Conservation (phyloP, 83 land plant genomes). For the Isoetes engelmannii region DNA sequence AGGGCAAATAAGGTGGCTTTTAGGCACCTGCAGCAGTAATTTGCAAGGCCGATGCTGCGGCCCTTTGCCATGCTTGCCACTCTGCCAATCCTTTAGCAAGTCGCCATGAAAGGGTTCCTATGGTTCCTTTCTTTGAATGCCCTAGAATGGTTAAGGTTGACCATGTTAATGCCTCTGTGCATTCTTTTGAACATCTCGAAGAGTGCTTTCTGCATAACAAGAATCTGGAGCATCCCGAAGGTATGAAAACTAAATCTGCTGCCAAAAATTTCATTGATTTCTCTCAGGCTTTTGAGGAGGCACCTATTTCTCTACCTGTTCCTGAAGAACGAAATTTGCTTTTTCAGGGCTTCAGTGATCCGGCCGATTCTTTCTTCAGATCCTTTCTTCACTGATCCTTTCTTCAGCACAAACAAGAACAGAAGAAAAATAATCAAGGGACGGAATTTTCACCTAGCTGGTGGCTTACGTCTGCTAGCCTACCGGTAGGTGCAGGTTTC, state of each 20-base stretch:
- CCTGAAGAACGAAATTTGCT: neutral
- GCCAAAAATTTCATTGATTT: neutral
- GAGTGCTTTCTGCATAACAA: neutral
- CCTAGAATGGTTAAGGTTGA: neutral
- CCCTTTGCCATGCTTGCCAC: constrained; percentile 79
- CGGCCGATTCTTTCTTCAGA: too few relatives aligned
- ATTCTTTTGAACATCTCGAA: neutral
- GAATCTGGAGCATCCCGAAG: neutral
- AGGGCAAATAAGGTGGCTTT: constrained; percentile 67
- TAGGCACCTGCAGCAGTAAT: constrained; percentile 78
- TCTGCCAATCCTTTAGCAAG: constrained; percentile 80
- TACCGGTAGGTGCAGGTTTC: too few relatives aligned
- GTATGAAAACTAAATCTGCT: neutral
- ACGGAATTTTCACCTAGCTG: too few relatives aligned
- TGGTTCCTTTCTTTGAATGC: constrained; percentile 48
- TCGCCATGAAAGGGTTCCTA: constrained; percentile 70
- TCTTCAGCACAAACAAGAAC: too few relatives aligned
- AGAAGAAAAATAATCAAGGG: too few relatives aligned
- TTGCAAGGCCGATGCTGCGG: constrained; percentile 92
- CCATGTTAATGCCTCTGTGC: neutral
- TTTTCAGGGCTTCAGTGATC: too few relatives aligned
- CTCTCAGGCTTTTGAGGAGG: neutral
- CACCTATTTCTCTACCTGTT: neutral
- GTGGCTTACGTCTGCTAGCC: too few relatives aligned
- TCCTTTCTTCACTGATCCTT: too few relatives aligned